Conservation (phyloP, 225 moss, liverwort and hornwort genomes). For the Neckera pumila region DNA sequence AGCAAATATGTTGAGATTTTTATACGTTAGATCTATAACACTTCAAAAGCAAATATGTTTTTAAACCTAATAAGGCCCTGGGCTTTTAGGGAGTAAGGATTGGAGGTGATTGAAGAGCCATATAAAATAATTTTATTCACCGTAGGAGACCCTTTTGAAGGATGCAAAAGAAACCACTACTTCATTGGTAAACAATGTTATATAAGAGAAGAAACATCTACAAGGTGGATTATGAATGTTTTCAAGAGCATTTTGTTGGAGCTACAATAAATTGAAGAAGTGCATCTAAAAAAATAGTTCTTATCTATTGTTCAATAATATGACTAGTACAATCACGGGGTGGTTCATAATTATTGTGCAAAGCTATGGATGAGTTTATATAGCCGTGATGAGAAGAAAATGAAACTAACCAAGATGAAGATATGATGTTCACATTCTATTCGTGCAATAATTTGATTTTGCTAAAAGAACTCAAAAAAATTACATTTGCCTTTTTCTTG, state of each 20-base stretch:
- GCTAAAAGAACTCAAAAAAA: neutral
- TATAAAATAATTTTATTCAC: no score
- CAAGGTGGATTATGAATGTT: neutral
- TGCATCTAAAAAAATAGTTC: neutral
- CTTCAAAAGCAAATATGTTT: no score
- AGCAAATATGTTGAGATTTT: no score
- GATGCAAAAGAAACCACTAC: no score
- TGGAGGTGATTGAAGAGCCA: no score
- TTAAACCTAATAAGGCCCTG: no score
- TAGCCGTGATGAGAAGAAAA: neutral
- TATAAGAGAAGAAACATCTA: neutral
- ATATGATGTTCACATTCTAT: neutral
- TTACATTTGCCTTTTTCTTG: neutral
- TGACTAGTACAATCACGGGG: rapidly evolving
- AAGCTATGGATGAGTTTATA: neutral
- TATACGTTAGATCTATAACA: no score
- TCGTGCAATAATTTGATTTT: neutral
- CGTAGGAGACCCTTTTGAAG: no score
- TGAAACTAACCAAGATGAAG: no score
- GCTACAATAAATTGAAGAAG: neutral
- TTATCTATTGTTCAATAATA: neutral
- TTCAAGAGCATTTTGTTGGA: neutral
- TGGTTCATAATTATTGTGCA: neutral
- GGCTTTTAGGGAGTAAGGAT: no score
- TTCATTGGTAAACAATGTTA: no score